Percentiles rank a stretch among this genome's conserved stretches.
These are phyloP conservation scores for Meira miltonrushii DNA, from an alignment of 1,284 basidiomycete species.

Conservation along the genomic window DNA sequence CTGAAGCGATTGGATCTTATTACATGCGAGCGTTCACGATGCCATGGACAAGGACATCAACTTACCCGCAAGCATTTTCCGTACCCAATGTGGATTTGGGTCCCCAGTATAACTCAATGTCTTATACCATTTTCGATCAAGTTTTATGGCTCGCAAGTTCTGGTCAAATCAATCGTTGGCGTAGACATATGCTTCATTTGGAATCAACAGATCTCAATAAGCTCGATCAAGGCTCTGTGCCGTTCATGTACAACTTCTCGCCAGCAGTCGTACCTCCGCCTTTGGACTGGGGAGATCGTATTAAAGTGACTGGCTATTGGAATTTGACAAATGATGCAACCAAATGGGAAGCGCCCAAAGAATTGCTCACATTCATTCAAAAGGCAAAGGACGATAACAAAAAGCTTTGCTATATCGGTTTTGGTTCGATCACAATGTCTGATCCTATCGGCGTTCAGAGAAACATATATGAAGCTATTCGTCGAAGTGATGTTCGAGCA, in stretches of 20 bases:
- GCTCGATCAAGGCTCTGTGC: slow-evolving; percentile 28
- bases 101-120: slow-evolving; percentile 33
- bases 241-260: slow-evolving; percentile 49
- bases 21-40: slow-evolving; percentile 49
- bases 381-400: slow-evolving; percentile 62
- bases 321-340: slow-evolving; percentile 53
- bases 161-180: slow-evolving; percentile 45
- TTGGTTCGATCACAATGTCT: slow-evolving; percentile 54
- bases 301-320: slow-evolving; percentile 46
- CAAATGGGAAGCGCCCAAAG: slow-evolving; percentile 60
- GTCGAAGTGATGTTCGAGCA: slow-evolving; percentile 35
- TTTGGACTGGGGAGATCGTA: slow-evolving; percentile 40
- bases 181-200: slow-evolving; percentile 37
- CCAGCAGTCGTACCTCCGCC: slow-evolving; percentile 41
- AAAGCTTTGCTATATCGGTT: slow-evolving; percentile 48
- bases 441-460: slow-evolving; percentile 48
- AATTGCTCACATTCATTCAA: slow-evolving; percentile 60
- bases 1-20: slow-evolving; percentile 38
- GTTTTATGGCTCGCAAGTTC: slow-evolving; percentile 44
- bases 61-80: slow-evolving; percentile 46
- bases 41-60: slow-evolving; percentile 41
- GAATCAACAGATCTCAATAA: slow-evolving; percentile 26
- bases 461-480: slow-evolving; percentile 36
- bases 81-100: slow-evolving; percentile 34
- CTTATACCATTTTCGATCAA: slow-evolving; percentile 38